Conservation (phyloP, 164 flowering plant genomes). For the Aristolochia contorta region DNA sequence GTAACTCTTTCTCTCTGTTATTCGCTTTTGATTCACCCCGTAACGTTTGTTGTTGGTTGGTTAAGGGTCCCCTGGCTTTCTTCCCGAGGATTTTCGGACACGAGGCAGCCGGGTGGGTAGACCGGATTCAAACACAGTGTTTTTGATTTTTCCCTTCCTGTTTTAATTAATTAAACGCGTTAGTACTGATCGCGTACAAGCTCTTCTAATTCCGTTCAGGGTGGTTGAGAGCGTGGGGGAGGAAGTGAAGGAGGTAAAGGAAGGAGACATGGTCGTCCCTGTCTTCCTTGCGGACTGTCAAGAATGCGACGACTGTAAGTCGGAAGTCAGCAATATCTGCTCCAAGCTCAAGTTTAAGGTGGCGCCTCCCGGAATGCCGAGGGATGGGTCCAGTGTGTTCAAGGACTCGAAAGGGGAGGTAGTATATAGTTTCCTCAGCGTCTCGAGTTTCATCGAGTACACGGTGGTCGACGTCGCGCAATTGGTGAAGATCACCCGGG, state of each 20-base stretch:
- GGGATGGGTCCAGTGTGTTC: slow-evolving; percentile 45
- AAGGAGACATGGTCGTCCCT: slow-evolving; percentile 57
- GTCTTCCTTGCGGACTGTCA: slow-evolving; percentile 37
- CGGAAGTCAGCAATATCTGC: slow-evolving; percentile 45
- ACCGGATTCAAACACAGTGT: no score
- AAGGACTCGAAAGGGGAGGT: slow-evolving; percentile 28
- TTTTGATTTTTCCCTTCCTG: no score
- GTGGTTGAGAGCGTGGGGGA: slow-evolving; percentile 71
- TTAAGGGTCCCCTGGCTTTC: slow-evolving; percentile 19
- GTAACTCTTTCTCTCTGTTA: no score
- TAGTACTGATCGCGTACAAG: no score
- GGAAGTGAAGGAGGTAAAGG: slow-evolving; percentile 36
- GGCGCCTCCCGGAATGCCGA: slow-evolving; percentile 22
- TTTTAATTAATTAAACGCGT: no score
- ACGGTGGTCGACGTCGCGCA: slow-evolving; percentile 49
- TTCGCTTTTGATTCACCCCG: no score
- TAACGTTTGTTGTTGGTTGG: neutral
- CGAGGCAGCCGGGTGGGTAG: slow-evolving; percentile 56
- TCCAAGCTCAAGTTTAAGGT: slow-evolving; percentile 7
- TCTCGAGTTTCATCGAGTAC: slow-evolving; percentile 53
- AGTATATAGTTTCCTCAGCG: slow-evolving; percentile 29
- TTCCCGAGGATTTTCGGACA: slow-evolving; percentile 61
- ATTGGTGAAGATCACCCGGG: slow-evolving; percentile 27
- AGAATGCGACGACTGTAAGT: slow-evolving; percentile 51
- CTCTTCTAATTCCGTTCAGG: slow-evolving; percentile 11